Conservation (phyloP, 2,329 filamentous ascomycete genomes). For the Diplodia intermedia region DNA sequence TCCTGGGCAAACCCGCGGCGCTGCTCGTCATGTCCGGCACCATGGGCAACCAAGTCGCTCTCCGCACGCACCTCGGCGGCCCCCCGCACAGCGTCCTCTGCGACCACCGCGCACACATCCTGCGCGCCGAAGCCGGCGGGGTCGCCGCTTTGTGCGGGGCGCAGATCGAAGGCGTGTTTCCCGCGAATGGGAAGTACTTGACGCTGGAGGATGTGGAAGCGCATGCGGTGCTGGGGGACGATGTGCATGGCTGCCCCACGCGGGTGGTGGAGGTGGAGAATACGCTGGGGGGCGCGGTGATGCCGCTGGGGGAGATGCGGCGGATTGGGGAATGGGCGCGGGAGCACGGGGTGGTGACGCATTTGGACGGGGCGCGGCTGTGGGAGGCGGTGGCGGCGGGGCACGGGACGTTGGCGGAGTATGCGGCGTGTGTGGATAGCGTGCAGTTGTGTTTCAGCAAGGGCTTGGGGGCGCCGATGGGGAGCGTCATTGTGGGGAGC, state of each 20-base stretch:
- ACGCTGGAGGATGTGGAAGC: constrained; percentile 78
- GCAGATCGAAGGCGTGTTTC: constrained; percentile 69
- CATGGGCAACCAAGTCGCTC: constrained; percentile 90
- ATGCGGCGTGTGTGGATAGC: constrained; percentile 73
- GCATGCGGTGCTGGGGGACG: constrained; percentile 68
- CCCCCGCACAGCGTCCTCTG: constrained; percentile 83
- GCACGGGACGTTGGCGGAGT: constrained; percentile 71
- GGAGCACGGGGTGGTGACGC: constrained; percentile 69
- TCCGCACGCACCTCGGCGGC: constrained; percentile 77
- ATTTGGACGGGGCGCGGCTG: constrained; percentile 79
- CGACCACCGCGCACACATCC: constrained; percentile 79
- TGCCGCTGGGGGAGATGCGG: constrained; percentile 74
- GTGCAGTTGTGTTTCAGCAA: constrained; percentile 83
- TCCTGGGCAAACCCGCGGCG: constrained; percentile 77
- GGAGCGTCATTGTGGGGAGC: constrained; percentile 72
- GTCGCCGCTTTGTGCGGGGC: constrained; percentile 76
- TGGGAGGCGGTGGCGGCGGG: constrained; percentile 82
- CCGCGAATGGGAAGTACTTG: constrained; percentile 74
- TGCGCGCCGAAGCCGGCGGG: constrained; percentile 72
- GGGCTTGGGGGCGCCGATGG: constrained; percentile 80
- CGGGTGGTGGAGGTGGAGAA: constrained; percentile 85
- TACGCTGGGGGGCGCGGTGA: constrained; percentile 79
- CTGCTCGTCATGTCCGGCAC: constrained; percentile 88
- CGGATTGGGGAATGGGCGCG: constrained; percentile 73
- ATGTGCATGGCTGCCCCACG: constrained; percentile 81